phyloP scores from a whole-genome alignment of 1,139 yeast species.

The Yamadazyma diddensiae region DNA sequence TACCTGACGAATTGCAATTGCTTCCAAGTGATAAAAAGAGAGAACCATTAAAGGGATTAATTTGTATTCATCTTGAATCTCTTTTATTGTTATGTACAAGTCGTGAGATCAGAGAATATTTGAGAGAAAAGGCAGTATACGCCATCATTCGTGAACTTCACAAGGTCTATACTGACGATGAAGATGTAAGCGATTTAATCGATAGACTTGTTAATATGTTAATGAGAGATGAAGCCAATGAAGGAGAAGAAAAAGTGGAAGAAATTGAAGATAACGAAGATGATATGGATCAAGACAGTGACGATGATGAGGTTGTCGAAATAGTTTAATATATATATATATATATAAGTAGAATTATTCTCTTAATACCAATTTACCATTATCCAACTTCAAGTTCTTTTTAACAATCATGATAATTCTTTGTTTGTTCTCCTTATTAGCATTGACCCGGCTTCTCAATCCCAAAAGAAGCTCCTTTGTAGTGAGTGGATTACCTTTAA shows the following conservation, averaged over 20 bases:
- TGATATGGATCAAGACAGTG: conserved; percentile 20
- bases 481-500: conserved; percentile 60
- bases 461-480: conserved; percentile 63
- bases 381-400: conserved; percentile 63
- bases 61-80: conserved; percentile 73
- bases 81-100: conserved; percentile 76
- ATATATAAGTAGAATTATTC: conserved; percentile 22
- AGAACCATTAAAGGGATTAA: conserved; percentile 66
- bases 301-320: conserved; percentile 51
- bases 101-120: conserved; percentile 62
- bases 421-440: conserved; percentile 67
- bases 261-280: conserved; percentile 28
- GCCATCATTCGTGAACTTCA: conserved; percentile 84
- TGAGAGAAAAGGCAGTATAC: conserved; percentile 79
- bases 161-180: conserved; percentile 57
- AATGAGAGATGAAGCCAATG: conserved; percentile 82
- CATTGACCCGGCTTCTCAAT: conserved; percentile 61
- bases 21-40: conserved; percentile 73
- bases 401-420: conserved; percentile 67
- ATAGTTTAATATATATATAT: background rate
- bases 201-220: conserved; percentile 80
- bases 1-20: conserved; percentile 87
- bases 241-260: conserved; percentile 21
- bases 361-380: conserved; percentile 63
- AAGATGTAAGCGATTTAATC: conserved; percentile 64